Evolutionary conservation across 2,329 filamentous ascomycete genomes (phyloP).

Genomic region (Aspergillus cejpii): DNA sequence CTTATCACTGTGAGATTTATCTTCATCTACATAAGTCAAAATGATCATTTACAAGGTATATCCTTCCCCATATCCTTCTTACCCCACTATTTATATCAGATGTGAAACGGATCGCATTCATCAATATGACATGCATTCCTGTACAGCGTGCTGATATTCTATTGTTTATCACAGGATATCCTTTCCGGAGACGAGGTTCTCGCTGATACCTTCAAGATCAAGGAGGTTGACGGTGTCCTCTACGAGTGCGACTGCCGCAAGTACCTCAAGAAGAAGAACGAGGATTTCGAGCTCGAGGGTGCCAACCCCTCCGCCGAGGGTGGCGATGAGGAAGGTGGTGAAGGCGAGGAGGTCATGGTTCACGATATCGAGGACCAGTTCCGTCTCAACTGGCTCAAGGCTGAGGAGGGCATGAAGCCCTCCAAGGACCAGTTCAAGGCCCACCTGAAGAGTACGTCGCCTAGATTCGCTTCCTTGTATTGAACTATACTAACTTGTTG

Average conservation of each 20-base stretch:
- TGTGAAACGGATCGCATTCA: background rate
- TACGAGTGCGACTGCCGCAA: constrained; percentile 91
- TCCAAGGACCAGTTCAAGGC: constrained; percentile 78
- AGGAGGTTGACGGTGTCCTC: constrained; percentile 68
- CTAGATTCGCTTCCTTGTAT: too few species aligned
- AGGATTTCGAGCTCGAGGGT: constrained; percentile 61
- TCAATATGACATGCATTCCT: background rate
- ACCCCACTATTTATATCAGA: constrained; percentile 6
- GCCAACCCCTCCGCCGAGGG: constrained; percentile 95
- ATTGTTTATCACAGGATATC: constrained; percentile 59
- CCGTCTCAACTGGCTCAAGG: constrained; percentile 62
- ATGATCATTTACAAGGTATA: constrained; percentile 69
- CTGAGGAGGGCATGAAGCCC: constrained; percentile 39
- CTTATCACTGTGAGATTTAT: constrained; percentile 16
- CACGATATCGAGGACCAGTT: constrained; percentile 93
- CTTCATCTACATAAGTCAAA: constrained; percentile 42
- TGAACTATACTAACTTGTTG: too few species aligned
- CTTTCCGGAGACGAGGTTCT: constrained; percentile 89
- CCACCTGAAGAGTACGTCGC: constrained; percentile 72
- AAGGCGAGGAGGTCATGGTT: constrained; percentile 61
- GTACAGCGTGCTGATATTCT: constrained; percentile 9
- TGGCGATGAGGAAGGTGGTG: constrained; percentile 59
- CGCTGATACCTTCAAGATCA: constrained; percentile 86
- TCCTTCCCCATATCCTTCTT: constrained; percentile 1
- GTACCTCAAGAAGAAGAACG: constrained; percentile 65